Percentiles rank a stretch among this genome's conserved stretches.
phyloP scores from a whole-genome alignment of 1,284 basidiomycete genomes.

The Sporisorium graminicola region DNA sequence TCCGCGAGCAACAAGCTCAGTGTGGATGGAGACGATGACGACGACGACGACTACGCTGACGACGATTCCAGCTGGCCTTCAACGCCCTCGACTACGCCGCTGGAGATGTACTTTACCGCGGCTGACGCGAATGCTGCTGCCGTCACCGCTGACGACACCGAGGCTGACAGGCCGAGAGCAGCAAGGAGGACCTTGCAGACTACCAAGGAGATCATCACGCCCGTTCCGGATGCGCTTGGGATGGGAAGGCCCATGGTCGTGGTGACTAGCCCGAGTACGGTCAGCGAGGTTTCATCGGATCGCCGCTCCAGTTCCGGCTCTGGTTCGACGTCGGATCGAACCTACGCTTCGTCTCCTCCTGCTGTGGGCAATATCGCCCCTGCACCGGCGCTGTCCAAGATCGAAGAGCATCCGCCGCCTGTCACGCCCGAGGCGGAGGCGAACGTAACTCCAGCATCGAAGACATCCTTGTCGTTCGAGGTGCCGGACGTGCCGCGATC shows the following conservation, averaged over 20 bases:
- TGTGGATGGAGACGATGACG: slow-evolving; percentile 25
- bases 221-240: slow-evolving; percentile 15
- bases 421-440: slow-evolving; percentile 7
- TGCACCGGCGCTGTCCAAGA: slow-evolving; percentile 26
- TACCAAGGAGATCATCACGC: slow-evolving; percentile 35
- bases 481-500: slow-evolving; percentile 19
- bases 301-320: slow-evolving; percentile 41
- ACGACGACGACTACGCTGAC: slow-evolving; percentile 28
- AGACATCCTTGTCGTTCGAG: slow-evolving; percentile 34
- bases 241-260: slow-evolving; percentile 51
- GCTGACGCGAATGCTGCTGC: slow-evolving; percentile 13
- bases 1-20: slow-evolving; percentile 24
- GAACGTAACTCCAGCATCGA: slow-evolving; percentile 4
- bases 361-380: slow-evolving; percentile 24
- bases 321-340: slow-evolving; percentile 21
- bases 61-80: slow-evolving; percentile 55
- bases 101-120: slow-evolving; percentile 40
- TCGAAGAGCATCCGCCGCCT: slow-evolving; percentile 21
- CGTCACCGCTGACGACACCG: too few relatives aligned
- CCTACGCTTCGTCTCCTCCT: slow-evolving; percentile 22
- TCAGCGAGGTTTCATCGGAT: slow-evolving; percentile 42
- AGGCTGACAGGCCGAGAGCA: background rate
- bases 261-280: slow-evolving; percentile 46
- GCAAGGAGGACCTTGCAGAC: slow-evolving; percentile 26
- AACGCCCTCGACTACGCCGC: slow-evolving; percentile 44